Percentiles rank a stretch among this genome's conserved stretches.
phyloP scores from a whole-genome alignment of 257 asterid species.

The Nemophila menziesii region DNA sequence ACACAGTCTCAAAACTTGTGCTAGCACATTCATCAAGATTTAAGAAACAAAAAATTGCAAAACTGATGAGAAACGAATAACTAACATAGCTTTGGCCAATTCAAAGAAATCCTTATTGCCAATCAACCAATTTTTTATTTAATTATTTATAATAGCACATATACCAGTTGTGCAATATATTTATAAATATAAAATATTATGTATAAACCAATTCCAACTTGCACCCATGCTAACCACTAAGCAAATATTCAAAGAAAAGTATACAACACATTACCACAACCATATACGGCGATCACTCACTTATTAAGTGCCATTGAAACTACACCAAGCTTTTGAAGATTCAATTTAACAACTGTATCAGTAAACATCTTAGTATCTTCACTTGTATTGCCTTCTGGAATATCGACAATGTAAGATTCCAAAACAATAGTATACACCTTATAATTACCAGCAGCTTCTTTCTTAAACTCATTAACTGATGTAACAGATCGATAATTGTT shows the following conservation, averaged over 20 bases:
- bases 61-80: too few species aligned
- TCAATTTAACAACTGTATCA: slow-evolving; percentile 57
- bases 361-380: slow-evolving; percentile 69
- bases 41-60: too few species aligned
- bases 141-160: not conserved
- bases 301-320: slow-evolving; percentile 40
- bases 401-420: slow-evolving; percentile 62
- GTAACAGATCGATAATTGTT: slow-evolving; percentile 56
- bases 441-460: slow-evolving; percentile 21
- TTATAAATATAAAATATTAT: not conserved
- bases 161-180: not conserved
- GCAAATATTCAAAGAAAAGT: too few species aligned
- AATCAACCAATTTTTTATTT: slow-evolving; percentile 2
- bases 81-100: too few species aligned
- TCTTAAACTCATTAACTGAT: slow-evolving; percentile 35
- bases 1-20: too few species aligned
- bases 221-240: slow-evolving; percentile 5
- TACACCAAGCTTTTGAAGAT: slow-evolving; percentile 49
- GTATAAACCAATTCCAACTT: slow-evolving; percentile 1
- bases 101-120: not conserved
- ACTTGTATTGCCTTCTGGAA: slow-evolving; percentile 59
- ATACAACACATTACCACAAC: not conserved
- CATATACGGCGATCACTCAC: slow-evolving; percentile 22
- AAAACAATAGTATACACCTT: slow-evolving; percentile 30
- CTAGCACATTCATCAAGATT: too few species aligned